Evolutionary conservation across 2,329 filamentous ascomycete species (phyloP), one percentile per base, ranked within the genome.

Genomic region (Simplicillium sp.): DNA sequence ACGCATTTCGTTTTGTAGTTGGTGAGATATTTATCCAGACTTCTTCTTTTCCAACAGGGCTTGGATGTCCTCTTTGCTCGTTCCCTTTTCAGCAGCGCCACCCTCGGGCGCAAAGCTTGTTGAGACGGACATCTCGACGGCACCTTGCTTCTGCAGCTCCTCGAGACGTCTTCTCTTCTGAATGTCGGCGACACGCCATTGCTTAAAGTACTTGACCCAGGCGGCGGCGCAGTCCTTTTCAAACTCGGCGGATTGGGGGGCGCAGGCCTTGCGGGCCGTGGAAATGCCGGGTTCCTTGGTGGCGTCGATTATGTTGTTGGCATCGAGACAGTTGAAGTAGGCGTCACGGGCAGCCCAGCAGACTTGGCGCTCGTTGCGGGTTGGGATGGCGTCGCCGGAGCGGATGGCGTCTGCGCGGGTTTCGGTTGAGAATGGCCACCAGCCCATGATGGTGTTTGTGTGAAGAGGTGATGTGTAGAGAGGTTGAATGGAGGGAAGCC

Each of bases 171-270:
- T 71, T 55, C 85, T 82, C 64, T 90, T 87, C 53, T 94, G 85
- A 56, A 85, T 75, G 52, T 98, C 92, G 65, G 94, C 90, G 29
- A 97, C 87, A 54, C 92, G 75, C 66, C 88, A 84, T 64, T 96
- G 89, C 71, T 97, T 96, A 67, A 98, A 98, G 64, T 98, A 97
- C 65, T 88, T 87, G 46, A 96, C 92, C 92, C 92, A 98, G 58
- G 88, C 89, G 44, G 71, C 75, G 14, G 88, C 87, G 62, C 92
- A 98, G 58, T 90, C 85, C 52, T 74, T 73, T 65, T 94, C 87
- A 55, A 97, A 94, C 43, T 70, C 74, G 25, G 53, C 56, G 17
- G 55, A 55, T 58, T 71, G 57, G 34, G 47, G 43, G 17, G 59
- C 57, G 46, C 71, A 75, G 31, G 60, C 58, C 40, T 54, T 58